Conservation (phyloP, 139 green algal genomes). For the Bryopsis sp. region DNA sequence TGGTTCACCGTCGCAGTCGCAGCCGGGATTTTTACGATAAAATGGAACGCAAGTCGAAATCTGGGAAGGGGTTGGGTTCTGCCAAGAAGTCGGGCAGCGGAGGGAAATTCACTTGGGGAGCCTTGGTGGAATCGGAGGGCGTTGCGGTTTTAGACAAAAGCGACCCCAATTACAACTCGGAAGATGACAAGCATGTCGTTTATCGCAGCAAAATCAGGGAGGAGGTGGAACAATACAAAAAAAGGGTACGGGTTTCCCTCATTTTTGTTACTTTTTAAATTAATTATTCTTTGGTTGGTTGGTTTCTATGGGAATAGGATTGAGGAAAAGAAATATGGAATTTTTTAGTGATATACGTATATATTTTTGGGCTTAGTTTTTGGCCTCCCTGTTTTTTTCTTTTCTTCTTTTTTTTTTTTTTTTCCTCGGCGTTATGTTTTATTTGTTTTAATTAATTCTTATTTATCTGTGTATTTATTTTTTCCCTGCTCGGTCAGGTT, state of each 20-base stretch:
- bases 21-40: conserved; percentile 13
- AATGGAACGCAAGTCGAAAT: conserved; percentile 21
- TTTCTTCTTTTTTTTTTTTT: no score
- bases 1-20: conserved; percentile 14
- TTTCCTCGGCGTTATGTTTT: no score
- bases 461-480: conserved; percentile 11
- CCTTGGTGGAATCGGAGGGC: conserved; percentile 17
- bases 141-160: conserved; percentile 40
- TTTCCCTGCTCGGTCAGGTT: conserved; percentile 24
- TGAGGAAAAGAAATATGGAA: no score
- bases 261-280: no score
- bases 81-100: conserved; percentile 74
- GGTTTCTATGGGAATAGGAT: no score
- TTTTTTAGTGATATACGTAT: no score
- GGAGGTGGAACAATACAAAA: conserved; percentile 60
- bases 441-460: not conserved
- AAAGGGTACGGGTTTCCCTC: conserved; percentile 30
- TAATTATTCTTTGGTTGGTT: no score
- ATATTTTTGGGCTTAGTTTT: no score
- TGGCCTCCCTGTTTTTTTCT: no score
- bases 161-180: conserved; percentile 82
- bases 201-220: conserved; percentile 32
- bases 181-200: conserved; percentile 44
- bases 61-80: conserved; percentile 39
- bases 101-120: conserved; percentile 81